Evolutionary conservation across 2,329 filamentous ascomycete genomes (phyloP).

Genomic region (Escovopsis sp.): DNA sequence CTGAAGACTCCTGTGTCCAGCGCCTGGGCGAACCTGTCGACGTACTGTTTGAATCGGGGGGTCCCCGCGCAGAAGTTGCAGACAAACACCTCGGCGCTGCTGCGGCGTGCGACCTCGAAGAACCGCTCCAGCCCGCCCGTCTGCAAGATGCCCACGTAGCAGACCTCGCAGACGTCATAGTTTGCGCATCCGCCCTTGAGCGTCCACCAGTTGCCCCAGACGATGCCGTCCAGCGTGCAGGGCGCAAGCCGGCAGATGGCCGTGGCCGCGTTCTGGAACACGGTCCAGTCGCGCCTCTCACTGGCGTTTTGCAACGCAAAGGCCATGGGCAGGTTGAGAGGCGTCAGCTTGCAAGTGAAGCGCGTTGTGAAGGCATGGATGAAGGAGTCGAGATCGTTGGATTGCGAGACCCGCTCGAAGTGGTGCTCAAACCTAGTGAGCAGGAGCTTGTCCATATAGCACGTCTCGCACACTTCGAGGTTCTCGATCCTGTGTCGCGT

Average conservation of each 20-base stretch:
- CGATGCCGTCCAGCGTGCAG: conserved; percentile 16
- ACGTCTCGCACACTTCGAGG: conserved; percentile 19
- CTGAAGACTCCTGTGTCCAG: conserved; percentile 19
- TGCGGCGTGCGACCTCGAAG: conserved; percentile 13
- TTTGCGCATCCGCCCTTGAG: conserved; percentile 10
- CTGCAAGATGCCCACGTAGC: conserved; percentile 16
- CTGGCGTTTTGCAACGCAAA: conserved; percentile 15
- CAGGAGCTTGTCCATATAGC: conserved; percentile 20
- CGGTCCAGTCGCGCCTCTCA: conserved; percentile 11
- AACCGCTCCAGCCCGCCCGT: conserved; percentile 14
- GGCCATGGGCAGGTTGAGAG: conserved; percentile 9
- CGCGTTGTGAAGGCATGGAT: conserved; percentile 9
- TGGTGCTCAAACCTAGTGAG: conserved; percentile 14
- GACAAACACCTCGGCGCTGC: conserved; percentile 9
- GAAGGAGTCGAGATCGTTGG: conserved; percentile 11
- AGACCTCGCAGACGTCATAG: conserved; percentile 19
- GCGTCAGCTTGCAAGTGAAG: conserved; percentile 14
- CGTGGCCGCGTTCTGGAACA: conserved; percentile 14
- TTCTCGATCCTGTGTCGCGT: conserved; percentile 12
- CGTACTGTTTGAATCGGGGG: conserved; percentile 13
- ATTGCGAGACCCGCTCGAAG: conserved; percentile 12
- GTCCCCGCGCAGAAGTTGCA: conserved; percentile 17
- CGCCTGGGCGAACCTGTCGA: conserved; percentile 15
- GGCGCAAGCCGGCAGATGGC: conserved; percentile 10
- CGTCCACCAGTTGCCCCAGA: conserved; percentile 21